These are phyloP conservation scores for Fusarium tricinctum DNA, from an alignment of 2,329 filamentous ascomycete genomes.

Conservation along the genomic window DNA sequence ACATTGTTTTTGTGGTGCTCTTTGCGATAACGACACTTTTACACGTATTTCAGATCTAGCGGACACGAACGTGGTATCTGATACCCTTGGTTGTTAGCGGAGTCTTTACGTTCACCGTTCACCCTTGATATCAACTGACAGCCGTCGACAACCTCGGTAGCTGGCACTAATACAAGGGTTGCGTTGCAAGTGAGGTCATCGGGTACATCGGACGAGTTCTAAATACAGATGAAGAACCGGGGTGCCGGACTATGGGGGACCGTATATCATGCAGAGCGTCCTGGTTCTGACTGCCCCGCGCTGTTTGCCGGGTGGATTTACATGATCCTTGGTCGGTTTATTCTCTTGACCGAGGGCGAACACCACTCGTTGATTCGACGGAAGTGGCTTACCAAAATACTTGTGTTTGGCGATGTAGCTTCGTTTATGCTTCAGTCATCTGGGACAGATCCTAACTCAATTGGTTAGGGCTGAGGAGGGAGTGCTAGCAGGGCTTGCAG, in stretches of 20 bases:
- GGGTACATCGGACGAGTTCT: constrained; percentile 64
- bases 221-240: constrained; percentile 56
- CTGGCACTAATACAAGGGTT: constrained; percentile 1
- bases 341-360: constrained; percentile 56
- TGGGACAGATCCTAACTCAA: constrained; percentile 3
- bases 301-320: constrained; percentile 64
- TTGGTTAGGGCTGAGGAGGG: no score
- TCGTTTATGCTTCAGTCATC: constrained; percentile 57
- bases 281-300: constrained; percentile 57
- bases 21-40: constrained; percentile 44
- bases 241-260: constrained; percentile 53
- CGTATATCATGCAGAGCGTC: constrained; percentile 58
- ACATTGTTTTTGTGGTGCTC: constrained; percentile 43
- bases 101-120: constrained; percentile 34
- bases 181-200: constrained; percentile 43
- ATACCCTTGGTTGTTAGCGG: constrained; percentile 46
- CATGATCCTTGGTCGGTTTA: constrained; percentile 62
- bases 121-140: background rate
- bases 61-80: constrained; percentile 48
- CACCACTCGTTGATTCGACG: constrained; percentile 58
- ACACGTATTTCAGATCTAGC: constrained; percentile 45
- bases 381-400: constrained; percentile 64
- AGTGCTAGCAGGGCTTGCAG: constrained; percentile 19
- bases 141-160: background rate
- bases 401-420: constrained; percentile 65